phyloP scores from a whole-genome alignment of 106 monocot genomes.

The Hemerocallis citrina region DNA sequence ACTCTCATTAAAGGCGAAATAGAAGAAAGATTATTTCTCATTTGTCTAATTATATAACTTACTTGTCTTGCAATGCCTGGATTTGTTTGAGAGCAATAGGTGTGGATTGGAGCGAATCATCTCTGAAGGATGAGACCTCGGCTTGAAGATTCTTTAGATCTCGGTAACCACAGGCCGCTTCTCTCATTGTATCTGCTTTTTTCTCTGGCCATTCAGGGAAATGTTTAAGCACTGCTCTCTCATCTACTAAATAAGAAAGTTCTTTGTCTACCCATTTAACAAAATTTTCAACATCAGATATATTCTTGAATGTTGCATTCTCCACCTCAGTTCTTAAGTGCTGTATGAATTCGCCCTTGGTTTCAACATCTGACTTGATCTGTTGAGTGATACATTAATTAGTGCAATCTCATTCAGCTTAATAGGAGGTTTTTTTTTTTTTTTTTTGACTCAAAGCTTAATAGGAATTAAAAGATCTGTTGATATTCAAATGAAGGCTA shows the following conservation, averaged over 20 bases:
- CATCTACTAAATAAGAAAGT: slow-evolving; percentile 53
- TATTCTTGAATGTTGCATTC: slow-evolving; percentile 30
- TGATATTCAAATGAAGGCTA: too few species aligned
- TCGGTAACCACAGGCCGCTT: slow-evolving; percentile 49
- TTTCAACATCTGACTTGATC: slow-evolving; percentile 67
- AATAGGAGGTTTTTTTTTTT: too few species aligned
- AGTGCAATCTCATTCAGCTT: too few species aligned
- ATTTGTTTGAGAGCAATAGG: slow-evolving; percentile 35
- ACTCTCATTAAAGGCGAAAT: too few species aligned
- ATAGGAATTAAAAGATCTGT: too few species aligned
- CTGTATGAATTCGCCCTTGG: slow-evolving; percentile 44
- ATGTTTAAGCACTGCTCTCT: slow-evolving; percentile 69
- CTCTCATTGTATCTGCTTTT: slow-evolving; percentile 65
- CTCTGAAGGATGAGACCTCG: slow-evolving; percentile 37
- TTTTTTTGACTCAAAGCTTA: too few species aligned
- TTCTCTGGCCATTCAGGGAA: slow-evolving; percentile 58
- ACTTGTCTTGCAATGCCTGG: slow-evolving; percentile 59
- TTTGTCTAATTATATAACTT: too few species aligned
- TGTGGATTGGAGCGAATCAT: slow-evolving; percentile 22
- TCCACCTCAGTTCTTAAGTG: slow-evolving; percentile 38
- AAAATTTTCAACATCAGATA: slow-evolving; percentile 46
- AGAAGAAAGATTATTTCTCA: too few species aligned
- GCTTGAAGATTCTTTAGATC: slow-evolving; percentile 48
- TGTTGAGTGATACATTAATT: too few species aligned
- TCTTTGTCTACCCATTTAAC: slow-evolving; percentile 68